A percentile compares a stretch with the other conserved stretches of the same genome.
Conservation (phyloP, 768 basidiomycete species). For the Favolaschia claudopus region DNA sequence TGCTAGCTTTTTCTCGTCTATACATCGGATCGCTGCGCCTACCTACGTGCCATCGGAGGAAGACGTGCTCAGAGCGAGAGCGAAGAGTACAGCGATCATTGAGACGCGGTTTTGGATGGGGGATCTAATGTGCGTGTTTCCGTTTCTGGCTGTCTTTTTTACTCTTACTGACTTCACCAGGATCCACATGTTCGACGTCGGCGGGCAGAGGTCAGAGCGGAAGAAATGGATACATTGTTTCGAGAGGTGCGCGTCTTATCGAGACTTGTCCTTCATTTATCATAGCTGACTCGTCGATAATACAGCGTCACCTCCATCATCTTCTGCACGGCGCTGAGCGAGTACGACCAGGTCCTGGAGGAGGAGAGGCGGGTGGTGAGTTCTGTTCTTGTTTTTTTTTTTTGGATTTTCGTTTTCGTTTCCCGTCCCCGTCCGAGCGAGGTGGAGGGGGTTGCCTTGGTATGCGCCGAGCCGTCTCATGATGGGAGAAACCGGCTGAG, state of each 20-base stretch:
- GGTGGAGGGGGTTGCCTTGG: no score
- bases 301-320: constrained; percentile 59
- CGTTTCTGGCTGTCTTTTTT: not conserved
- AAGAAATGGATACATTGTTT: constrained; percentile 85
- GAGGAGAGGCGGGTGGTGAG: constrained; percentile 60
- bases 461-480: no score
- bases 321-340: constrained; percentile 62
- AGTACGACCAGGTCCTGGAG: constrained; percentile 64
- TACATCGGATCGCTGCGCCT: constrained; percentile 78
- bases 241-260: constrained; percentile 40
- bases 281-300: not conserved
- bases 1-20: constrained; percentile 82
- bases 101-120: constrained; percentile 87
- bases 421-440: no score
- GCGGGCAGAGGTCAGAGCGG: constrained; percentile 82
- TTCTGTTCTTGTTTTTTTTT: not conserved
- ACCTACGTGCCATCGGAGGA: constrained; percentile 86
- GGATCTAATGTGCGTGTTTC: constrained; percentile 56
- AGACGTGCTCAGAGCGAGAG: constrained; percentile 86
- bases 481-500: not conserved
- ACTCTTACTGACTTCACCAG: constrained; percentile 29
- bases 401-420: no score
- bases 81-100: constrained; percentile 89
- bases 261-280: not conserved
- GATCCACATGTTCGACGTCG: constrained; percentile 81